A percentile compares a stretch with the other conserved stretches of the same genome.
Conservation (phyloP, 441 rosid species). For the Gossypium gossypioides region DNA sequence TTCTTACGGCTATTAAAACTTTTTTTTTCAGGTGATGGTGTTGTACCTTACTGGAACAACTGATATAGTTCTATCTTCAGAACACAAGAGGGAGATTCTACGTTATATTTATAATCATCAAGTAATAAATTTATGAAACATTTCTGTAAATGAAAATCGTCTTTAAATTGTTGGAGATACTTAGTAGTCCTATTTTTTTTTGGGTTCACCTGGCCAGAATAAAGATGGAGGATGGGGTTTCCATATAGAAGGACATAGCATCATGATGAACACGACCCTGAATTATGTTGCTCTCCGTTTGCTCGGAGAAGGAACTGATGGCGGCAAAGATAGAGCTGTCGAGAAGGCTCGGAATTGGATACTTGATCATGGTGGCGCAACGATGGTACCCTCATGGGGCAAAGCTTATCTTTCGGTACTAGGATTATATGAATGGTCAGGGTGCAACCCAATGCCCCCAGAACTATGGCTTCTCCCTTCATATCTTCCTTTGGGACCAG, state of each 20-base stretch:
- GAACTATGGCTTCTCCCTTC: conserved; percentile 59
- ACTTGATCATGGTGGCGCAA: conserved; percentile 46
- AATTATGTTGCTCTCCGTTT: conserved; percentile 51
- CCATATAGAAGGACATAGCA: conserved; percentile 54
- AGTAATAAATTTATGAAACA: conserved; percentile 17
- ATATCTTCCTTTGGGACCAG: conserved; percentile 43
- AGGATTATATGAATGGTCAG: conserved; percentile 70
- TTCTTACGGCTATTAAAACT: background rate
- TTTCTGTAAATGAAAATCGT: background rate
- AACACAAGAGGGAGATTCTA: conserved; percentile 51
- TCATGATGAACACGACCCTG: conserved; percentile 46
- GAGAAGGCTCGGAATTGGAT: conserved; percentile 49
- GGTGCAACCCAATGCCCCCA: conserved; percentile 64
- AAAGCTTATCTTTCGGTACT: conserved; percentile 25
- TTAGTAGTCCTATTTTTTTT: background rate
- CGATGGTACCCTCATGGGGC: conserved; percentile 43
- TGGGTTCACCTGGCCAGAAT: conserved; percentile 27
- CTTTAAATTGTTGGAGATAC: background rate
- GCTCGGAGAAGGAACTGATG: conserved; percentile 45
- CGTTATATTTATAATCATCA: conserved; percentile 60
- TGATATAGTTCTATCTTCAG: conserved; percentile 28
- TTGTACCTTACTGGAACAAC: conserved; percentile 43
- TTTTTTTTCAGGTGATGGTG: conserved; percentile 39
- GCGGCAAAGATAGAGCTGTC: conserved; percentile 32
- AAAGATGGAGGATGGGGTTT: conserved; percentile 84